Conservation (phyloP, 1,284 basidiomycete genomes). For the Ganoderma boninense region DNA sequence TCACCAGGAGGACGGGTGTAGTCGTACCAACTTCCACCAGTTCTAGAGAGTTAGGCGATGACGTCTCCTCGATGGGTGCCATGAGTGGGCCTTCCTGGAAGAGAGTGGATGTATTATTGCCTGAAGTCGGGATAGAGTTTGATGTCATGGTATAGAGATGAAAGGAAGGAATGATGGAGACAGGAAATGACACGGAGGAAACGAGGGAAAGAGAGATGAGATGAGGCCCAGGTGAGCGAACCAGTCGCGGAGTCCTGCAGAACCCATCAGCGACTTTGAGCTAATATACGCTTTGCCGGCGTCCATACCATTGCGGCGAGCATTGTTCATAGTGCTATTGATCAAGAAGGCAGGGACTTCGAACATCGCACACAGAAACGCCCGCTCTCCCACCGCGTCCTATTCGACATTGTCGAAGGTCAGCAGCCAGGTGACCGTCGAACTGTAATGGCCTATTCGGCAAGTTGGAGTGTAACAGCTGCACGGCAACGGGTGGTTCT, state of each 20-base stretch:
- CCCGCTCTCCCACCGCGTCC: background rate
- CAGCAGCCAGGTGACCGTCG: background rate
- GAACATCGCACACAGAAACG: too few relatives aligned
- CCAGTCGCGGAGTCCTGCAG: conserved; percentile 2
- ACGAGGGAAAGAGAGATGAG: background rate
- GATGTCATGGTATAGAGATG: background rate
- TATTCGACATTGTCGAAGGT: background rate
- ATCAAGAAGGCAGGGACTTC: background rate
- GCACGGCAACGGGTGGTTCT: background rate
- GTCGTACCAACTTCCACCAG: background rate
- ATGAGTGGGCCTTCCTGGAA: background rate
- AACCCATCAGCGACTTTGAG: background rate
- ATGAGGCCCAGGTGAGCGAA: background rate
- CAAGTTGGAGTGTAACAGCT: background rate
- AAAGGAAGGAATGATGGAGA: background rate
- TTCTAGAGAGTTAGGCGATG: background rate
- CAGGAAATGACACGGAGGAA: background rate
- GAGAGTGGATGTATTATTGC: background rate
- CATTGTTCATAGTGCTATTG: background rate
- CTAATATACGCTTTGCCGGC: background rate
- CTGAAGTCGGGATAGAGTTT: background rate
- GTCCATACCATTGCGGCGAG: background rate
- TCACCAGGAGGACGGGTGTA: background rate
- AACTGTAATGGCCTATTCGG: background rate
- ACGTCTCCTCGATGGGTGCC: background rate